Conservation (phyloP, 441 rosid species). For the Corymbia citriodora region DNA sequence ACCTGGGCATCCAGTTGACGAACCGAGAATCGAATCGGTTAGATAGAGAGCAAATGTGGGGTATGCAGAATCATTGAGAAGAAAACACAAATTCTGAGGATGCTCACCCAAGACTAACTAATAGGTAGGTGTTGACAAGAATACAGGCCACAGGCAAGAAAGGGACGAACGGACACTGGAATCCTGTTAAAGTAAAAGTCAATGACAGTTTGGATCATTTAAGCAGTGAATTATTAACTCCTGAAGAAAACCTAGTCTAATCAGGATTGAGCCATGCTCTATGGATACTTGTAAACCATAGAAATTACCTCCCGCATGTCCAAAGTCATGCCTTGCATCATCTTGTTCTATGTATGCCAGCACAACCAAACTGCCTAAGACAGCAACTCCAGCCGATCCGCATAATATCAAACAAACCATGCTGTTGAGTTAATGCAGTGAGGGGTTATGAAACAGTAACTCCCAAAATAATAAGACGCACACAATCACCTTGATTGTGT, state of each 20-base stretch:
- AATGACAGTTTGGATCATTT: not conserved
- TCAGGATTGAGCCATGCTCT: not conserved
- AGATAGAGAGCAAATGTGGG: not conserved
- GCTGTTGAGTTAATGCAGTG: constrained; percentile 19
- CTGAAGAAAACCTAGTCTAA: not conserved
- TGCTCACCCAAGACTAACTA: constrained; percentile 67
- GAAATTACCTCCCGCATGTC: constrained; percentile 59
- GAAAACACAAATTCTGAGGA: not conserved
- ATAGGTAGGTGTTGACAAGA: constrained; percentile 59
- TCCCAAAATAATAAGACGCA: not conserved
- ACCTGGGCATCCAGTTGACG: constrained; percentile 23
- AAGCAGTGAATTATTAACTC: not conserved
- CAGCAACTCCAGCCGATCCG: constrained; percentile 47
- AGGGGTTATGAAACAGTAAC: not conserved
- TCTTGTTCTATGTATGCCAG: constrained; percentile 65
- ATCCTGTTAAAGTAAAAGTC: constrained; percentile 36
- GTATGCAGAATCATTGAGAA: not conserved
- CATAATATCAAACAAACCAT: constrained; percentile 44
- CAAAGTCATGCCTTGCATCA: constrained; percentile 64
- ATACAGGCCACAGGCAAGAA: constrained; percentile 59
- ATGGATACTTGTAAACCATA: not conserved
- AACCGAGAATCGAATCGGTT: not conserved
- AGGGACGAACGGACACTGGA: constrained; percentile 65
- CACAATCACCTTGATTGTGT: not conserved
- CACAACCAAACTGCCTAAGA: constrained; percentile 55